Conservation (phyloP, 805 yeast species). For the Lipomyces oligophaga region DNA sequence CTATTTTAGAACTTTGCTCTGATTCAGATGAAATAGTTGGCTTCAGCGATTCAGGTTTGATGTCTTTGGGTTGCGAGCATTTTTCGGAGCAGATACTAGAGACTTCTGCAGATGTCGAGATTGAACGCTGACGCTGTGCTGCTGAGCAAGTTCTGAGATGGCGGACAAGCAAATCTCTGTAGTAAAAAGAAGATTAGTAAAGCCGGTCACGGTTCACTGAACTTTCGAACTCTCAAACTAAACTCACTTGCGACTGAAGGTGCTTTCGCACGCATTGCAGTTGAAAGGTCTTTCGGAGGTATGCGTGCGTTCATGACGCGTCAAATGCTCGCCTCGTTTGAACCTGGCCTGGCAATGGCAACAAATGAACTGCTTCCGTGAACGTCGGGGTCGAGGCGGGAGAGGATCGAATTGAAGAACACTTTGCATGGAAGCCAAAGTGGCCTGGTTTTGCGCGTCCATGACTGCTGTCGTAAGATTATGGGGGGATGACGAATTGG, state of each 20-base stretch:
- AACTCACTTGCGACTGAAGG: slow-evolving; percentile 42
- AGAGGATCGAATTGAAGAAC: slow-evolving; percentile 9
- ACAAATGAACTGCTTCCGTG: slow-evolving; percentile 31
- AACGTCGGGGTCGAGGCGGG: slow-evolving; percentile 10
- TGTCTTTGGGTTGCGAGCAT: too few relatives aligned
- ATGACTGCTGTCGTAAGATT: background rate
- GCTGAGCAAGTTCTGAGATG: slow-evolving; percentile 10
- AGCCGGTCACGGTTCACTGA: background rate
- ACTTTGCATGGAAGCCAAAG: slow-evolving; percentile 17
- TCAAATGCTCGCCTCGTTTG: slow-evolving; percentile 43
- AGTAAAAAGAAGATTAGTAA: background rate
- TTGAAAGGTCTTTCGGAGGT: slow-evolving; percentile 71
- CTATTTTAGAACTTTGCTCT: too few relatives aligned
- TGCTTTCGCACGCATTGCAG: slow-evolving; percentile 56
- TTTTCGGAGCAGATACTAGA: too few relatives aligned
- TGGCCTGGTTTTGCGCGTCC: slow-evolving; percentile 4
- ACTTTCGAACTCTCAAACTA: background rate
- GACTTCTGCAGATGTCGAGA: too few relatives aligned
- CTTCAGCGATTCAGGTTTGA: too few relatives aligned
- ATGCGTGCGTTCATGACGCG: slow-evolving; percentile 66
- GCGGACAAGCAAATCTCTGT: slow-evolving; percentile 12
- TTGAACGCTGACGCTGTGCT: too few relatives aligned
- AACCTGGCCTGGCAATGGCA: slow-evolving; percentile 38
- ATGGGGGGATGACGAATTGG: too few relatives aligned
- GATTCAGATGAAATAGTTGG: too few relatives aligned